Evolutionary conservation across 257 asterid species (phyloP), one percentile per base, ranked within the genome.

Genomic region (Forsythia suspensa): DNA sequence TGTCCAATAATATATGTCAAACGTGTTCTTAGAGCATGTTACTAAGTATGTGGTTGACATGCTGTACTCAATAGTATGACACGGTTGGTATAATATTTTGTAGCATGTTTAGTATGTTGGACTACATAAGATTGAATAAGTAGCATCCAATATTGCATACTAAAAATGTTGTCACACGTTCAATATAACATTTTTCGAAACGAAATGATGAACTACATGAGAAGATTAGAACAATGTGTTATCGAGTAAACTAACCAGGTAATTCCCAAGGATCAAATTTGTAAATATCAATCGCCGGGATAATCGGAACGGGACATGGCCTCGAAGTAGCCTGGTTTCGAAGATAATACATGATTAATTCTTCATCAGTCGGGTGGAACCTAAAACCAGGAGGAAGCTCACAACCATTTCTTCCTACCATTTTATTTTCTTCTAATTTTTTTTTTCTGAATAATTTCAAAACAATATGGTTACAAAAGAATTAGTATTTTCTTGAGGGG

Each of bases 371-470:
- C 0, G 98, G 98, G 66, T 93, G 98, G 63, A 93, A 93, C 77
- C 98, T 87, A 85, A 93, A 93, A 16, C 98, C 98, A 40, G 98
- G 98, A 43, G 98, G 98, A 69, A 93, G 97, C 3, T 87, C 88
- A 18, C 87, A 85, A 76, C 78, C 75, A 52, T 63, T 82, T 81
- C 66, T 80, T 70, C 94, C 92, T n/a, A 86, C 90, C 98, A 93
- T 93, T 36, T 80, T 80, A 3, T 4, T 68, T 46, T 48, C 1
- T 24, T 18, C 34, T 29, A 0, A 1, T 29, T 29, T 29, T n/a
- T n/a, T n/a, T 29, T 29, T 29, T 29, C 34, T 15, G 73, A 34
- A n/a, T n/a, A 42, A 38, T 36, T 38, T 20, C 24, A 24, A 29
- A 10, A 63, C 6, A 63, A 29, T 29, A 29, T 29, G 34, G 34